Evolutionary conservation across 2,329 filamentous ascomycete genomes (phyloP).

Genomic region (Fusarium succisae): DNA sequence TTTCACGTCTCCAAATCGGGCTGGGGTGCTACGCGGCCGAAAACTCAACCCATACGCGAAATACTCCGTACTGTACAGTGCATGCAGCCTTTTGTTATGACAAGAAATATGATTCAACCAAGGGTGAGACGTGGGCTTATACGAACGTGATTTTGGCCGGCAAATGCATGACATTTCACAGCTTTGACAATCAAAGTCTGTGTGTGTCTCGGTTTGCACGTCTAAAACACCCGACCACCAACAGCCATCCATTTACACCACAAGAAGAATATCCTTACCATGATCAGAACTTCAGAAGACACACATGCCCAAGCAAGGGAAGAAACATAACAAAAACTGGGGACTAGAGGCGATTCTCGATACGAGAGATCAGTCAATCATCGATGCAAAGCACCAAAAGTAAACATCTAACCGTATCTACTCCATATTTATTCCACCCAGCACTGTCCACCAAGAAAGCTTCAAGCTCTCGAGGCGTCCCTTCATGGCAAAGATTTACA

Average conservation of each 20-base stretch:
- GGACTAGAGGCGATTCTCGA: conserved; percentile 3
- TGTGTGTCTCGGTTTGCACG: background rate
- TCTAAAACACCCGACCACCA: background rate
- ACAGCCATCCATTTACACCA: conserved; percentile 12
- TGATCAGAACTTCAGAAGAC: background rate
- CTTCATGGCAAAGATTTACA: conserved; percentile 37
- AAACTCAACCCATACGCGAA: conserved; percentile 11
- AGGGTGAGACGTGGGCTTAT: conserved; percentile 11
- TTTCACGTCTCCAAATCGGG: conserved; percentile 42
- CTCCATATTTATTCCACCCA: conserved; percentile 30
- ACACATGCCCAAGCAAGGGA: conserved; percentile 4
- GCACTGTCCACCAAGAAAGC: conserved; percentile 21
- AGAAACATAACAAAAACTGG: conserved; percentile 21
- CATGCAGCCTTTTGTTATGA: conserved; percentile 4
- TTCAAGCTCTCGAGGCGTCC: conserved; percentile 13
- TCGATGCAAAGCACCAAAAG: background rate
- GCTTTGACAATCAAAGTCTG: background rate
- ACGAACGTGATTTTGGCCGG: conserved; percentile 1
- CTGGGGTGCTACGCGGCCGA: conserved; percentile 27
- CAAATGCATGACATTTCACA: conserved; percentile 23
- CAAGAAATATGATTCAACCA: conserved; percentile 5
- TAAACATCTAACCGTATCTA: conserved; percentile 13
- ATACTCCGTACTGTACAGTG: conserved; percentile 1
- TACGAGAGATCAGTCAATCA: conserved; percentile 22
- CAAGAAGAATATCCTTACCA: conserved; percentile 6